phyloP scores from a whole-genome alignment of 78 protist genomes.

The slime mould (Dictyostelium discoideum) region dicty_2.7 NC_007091.3:3248001-3248500 shows the following conservation, averaged over 20 bases:
- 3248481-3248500: conserved; percentile 9
- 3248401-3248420: conserved; percentile 57
- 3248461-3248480: conserved; percentile 31
- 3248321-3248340: not conserved
- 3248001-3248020: conserved; percentile 70
- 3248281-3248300: not conserved
- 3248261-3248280: not conserved
- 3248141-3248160: conserved; percentile 30
- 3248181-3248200: conserved; percentile 64
- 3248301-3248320: not conserved
- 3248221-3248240: conserved; percentile 3
- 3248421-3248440: conserved; percentile 44
- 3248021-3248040: conserved; percentile 56
- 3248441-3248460: conserved; percentile 46
- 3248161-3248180: conserved; percentile 37
- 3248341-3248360: no score
- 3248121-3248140: conserved; percentile 21
- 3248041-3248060: conserved; percentile 25
- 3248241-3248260: not conserved
- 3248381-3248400: not conserved
- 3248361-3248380: not conserved
- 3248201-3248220: conserved; percentile 41
- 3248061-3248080: conserved; percentile 2
- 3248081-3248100: conserved; percentile 54
- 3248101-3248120: conserved; percentile 21